Evolutionary conservation across 2,329 filamentous ascomycete genomes (phyloP), one percentile per base, ranked within the genome.

Genomic region (Harringtonia aguacate): DNA sequence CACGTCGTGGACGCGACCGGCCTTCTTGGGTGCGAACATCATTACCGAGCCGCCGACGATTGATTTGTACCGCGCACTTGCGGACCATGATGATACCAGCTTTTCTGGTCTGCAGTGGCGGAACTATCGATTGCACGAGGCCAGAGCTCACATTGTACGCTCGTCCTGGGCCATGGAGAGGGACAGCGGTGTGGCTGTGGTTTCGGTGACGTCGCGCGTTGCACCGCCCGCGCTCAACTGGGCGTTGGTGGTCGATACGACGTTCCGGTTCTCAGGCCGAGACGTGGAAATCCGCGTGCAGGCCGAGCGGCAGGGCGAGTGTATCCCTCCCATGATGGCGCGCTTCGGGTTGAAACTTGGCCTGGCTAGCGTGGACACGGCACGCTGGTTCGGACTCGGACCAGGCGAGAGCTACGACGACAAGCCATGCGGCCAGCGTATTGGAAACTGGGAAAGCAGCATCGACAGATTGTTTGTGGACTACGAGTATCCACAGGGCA

Each of bases 401-500:
- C 77, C 78, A 0, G 76, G 76, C 3, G 79, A 84, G 57, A 74
- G 69, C 12, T 86, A 85, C 62, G 62, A 64, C n/a, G 82, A 86
- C 61, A 81, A 73, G 63, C 81, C 83, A 56, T 56, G 67, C 13
- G 71, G 75, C 5, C 79, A 84, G 55, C 58, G 61, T 1, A 60
- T 82, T 4, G 79, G 76, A 8, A 72, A 69, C 39, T 79, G 68
- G 60, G 63, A 63, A 3, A 52, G 57, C 12, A 52, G 51, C 1
- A 61, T 78, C 2, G 69, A 74, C 38, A 64, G 69, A 1, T 62
- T 85, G 0, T 75, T 71, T 56, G 66, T 72, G 2, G 67, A 73
- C 36, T 84, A 83, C 54, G 81, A 86, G 50, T 79, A 75, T 44
- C 81, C 81, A 0, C 81, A 86, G 57, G 81, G 86, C 47, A 69